Base-by-base conservation (phyloP, 768 basidiomycete species). In the Harrya chromipes region DNA sequence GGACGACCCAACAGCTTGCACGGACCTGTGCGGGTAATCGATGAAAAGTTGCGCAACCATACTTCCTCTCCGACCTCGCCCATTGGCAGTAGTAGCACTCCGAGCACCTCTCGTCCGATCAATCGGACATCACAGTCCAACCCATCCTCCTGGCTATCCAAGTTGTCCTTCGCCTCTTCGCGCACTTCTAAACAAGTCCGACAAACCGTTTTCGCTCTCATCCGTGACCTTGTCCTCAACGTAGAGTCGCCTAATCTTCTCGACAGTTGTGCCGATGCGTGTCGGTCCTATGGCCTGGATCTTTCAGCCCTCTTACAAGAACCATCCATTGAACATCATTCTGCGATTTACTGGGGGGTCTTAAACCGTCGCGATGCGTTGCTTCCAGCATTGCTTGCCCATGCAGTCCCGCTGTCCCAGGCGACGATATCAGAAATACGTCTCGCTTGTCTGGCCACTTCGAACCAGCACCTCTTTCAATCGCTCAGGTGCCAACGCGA, bases 301-400 rank as follows among this genome's bases (percentile, higher is more conserved):
- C 69, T 87, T 33, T 73, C 82, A 0, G 50, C 70, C 0, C 57
- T 89, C 9, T 68, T 89, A 0, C 86, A 87, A 58, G 81, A 86
- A 39, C 75, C 67, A 24, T 80, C 71, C 9, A 80, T 87, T 33
- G 87, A 87, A 56, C 72, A 70, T 0, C 84, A 82, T 57, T 81
- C 82, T 0, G 82, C 84, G 0, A 55, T 89, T 3, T 88, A 88
- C 60, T 89, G 87, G 87, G 82, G 81, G 0, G 80, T 88, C 54
- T 67, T 88, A 20, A 85, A 84, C 48, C 77, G 75, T 3, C 47
- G 52, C 4, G 40, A 60, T 13, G 62, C 69, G 23, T 60, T 78
- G 20, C 54, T 86, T 4, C 64, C 81, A 17, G 74, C 76, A 0
- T 67, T 88, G 19, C 69, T 88, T 40, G 72, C 73, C 5, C 72